Percentiles rank a stretch among this genome's conserved stretches.
Evolutionary conservation across 1,284 basidiomycete species (phyloP).

Genomic region (Ustilago shanxiensis): DNA sequence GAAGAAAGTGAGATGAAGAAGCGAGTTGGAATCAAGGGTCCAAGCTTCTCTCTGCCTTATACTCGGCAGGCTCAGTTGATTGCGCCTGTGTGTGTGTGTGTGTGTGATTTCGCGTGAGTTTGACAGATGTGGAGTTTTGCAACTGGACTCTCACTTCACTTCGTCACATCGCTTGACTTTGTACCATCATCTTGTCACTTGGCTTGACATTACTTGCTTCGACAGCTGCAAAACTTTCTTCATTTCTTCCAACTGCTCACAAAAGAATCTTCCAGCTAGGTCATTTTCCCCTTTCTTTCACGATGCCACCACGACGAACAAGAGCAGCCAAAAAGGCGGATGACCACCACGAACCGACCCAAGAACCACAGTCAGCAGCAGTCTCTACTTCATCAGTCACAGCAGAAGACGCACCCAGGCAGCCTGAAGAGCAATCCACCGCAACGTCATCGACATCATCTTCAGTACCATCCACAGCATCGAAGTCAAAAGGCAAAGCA

Average conservation of each 20-base stretch:
- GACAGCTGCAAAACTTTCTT: too few species aligned
- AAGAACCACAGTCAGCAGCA: slow-evolving; percentile 1
- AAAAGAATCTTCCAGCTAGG: too few species aligned
- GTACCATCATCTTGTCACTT: too few species aligned
- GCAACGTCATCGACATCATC: slow-evolving; percentile 7
- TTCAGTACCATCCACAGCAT: neutral
- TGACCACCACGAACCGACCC: neutral
- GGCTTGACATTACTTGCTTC: too few species aligned
- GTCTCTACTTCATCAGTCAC: neutral
- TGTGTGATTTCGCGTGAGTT: neutral
- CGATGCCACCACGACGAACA: slow-evolving; percentile 36
- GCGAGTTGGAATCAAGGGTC: slow-evolving; percentile 9
- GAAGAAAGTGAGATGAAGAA: neutral
- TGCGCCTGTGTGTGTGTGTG: neutral
- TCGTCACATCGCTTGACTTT: too few species aligned
- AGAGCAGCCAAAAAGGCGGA: slow-evolving; percentile 30
- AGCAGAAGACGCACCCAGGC: neutral
- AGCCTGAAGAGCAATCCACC: neutral
- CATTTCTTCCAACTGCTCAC: too few species aligned
- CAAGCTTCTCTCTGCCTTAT: too few species aligned
- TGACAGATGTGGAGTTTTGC: neutral
- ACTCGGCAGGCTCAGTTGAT: too few species aligned
- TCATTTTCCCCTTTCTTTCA: too few species aligned
- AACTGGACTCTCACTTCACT: too few species aligned
- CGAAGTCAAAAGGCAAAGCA: slow-evolving; percentile 26